phyloP scores from a whole-genome alignment of 2,329 filamentous ascomycete species.

The Ophidiomyces ophidiicola region DNA sequence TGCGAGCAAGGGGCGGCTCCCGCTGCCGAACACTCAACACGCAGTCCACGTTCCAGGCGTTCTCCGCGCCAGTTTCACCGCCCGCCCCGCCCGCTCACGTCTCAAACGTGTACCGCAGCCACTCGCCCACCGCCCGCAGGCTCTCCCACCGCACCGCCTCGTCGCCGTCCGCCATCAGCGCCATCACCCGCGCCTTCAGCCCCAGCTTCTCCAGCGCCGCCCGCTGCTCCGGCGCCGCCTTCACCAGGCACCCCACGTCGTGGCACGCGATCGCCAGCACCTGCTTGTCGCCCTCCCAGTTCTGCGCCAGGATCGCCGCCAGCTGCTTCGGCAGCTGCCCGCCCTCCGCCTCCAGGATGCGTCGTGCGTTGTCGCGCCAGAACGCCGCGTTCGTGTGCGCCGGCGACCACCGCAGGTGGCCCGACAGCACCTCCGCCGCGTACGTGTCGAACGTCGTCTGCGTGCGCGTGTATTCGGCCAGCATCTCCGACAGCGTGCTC shows the following conservation, averaged over 20 bases:
- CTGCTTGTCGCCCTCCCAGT: conserved; percentile 71
- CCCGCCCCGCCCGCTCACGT: too few relatives aligned
- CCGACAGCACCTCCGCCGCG: conserved; percentile 70
- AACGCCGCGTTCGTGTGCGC: conserved; percentile 77
- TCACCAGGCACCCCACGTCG: conserved; percentile 77
- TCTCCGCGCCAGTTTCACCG: too few relatives aligned
- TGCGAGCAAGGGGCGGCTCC: too few relatives aligned
- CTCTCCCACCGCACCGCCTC: conserved; percentile 90
- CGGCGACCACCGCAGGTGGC: conserved; percentile 84
- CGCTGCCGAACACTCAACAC: too few relatives aligned
- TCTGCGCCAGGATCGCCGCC: conserved; percentile 72
- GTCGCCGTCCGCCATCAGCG: conserved; percentile 79
- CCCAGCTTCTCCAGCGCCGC: conserved; percentile 69
- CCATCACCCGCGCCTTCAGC: conserved; percentile 79
- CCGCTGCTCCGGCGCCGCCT: conserved; percentile 76
- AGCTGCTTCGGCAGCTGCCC: conserved; percentile 67
- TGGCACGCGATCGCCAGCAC: conserved; percentile 89
- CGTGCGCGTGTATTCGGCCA: conserved; percentile 71
- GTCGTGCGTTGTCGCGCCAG: conserved; percentile 82
- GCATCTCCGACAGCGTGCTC: conserved; percentile 46
- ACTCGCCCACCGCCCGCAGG: conserved; percentile 68
- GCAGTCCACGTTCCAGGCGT: too few relatives aligned
- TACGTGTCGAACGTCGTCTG: conserved; percentile 58
- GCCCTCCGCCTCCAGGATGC: conserved; percentile 72
- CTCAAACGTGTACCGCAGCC: conserved; percentile 59